Evolutionary conservation across 805 yeast species (phyloP).

Genomic region (Metschnikowia koreensis): DNA sequence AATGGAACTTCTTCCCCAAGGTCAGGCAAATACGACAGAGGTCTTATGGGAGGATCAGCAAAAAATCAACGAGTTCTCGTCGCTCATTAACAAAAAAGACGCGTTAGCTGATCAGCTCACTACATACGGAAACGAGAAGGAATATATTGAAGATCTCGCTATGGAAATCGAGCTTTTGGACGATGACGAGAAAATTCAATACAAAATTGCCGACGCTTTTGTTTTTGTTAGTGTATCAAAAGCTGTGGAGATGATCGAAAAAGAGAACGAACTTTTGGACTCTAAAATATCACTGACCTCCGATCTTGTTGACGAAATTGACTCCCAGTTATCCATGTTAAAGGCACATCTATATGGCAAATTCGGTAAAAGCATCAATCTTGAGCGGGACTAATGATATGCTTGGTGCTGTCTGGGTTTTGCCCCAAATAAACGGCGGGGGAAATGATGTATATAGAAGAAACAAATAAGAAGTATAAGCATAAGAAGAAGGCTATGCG

Average conservation of each 20-base stretch:
- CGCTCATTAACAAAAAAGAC: conserved; percentile 71
- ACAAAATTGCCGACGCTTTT: conserved; percentile 80
- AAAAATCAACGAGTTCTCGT: conserved; percentile 83
- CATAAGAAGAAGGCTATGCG: no score
- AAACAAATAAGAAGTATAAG: no score
- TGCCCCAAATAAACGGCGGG: not conserved
- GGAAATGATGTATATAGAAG: not conserved
- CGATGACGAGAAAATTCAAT: conserved; percentile 64
- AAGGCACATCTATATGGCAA: conserved; percentile 80
- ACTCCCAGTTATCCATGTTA: conserved; percentile 54
- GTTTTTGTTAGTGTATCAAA: conserved; percentile 64
- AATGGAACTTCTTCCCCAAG: conserved; percentile 54
- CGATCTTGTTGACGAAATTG: conserved; percentile 48
- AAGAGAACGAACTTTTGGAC: conserved; percentile 55
- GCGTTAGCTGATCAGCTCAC: conserved; percentile 49
- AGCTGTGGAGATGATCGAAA: conserved; percentile 67
- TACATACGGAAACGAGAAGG: conserved; percentile 65
- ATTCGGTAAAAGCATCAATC: conserved; percentile 84
- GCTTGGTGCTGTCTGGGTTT: not conserved
- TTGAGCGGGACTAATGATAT: conserved; percentile 51
- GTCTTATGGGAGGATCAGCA: conserved; percentile 86
- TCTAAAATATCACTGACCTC: conserved; percentile 47
- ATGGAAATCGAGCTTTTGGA: conserved; percentile 86
- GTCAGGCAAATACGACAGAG: conserved; percentile 53
- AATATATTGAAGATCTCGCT: conserved; percentile 81